A percentile compares a stretch with the other conserved stretches of the same genome.
Conservation (phyloP, 805 yeast genomes). For the Yarrowia keelungensis region DNA sequence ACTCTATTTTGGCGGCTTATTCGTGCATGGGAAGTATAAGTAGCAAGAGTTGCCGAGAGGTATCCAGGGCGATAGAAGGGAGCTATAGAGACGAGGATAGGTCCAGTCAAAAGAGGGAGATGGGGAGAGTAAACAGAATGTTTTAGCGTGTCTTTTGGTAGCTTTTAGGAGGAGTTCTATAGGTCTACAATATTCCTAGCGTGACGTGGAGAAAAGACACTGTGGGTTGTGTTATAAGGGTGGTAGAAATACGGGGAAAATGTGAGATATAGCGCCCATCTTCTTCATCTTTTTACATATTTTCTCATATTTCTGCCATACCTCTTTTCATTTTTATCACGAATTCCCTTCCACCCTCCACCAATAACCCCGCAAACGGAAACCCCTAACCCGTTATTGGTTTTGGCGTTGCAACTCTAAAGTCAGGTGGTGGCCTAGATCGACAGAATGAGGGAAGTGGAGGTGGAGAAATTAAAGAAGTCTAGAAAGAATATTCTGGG, state of each 20-base stretch:
- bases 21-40: conserved; percentile 32
- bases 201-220: too few relatives aligned
- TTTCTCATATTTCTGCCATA: not conserved
- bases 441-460: not conserved
- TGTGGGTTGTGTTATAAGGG: too few relatives aligned
- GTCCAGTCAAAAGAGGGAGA: too few relatives aligned
- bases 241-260: too few relatives aligned
- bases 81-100: not conserved
- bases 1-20: conserved; percentile 33
- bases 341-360: not conserved
- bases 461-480: too few relatives aligned
- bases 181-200: too few relatives aligned
- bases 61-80: not conserved
- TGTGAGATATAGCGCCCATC: too few relatives aligned
- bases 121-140: too few relatives aligned
- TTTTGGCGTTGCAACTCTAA: conserved; percentile 26
- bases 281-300: too few relatives aligned
- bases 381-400: conserved; percentile 28
- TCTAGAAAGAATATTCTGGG: not conserved
- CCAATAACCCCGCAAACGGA: conserved; percentile 21
- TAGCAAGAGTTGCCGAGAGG: conserved; percentile 10
- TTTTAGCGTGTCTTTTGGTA: too few relatives aligned
- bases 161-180: too few relatives aligned
- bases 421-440: not conserved
- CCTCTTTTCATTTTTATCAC: not conserved